These are phyloP conservation scores for Exophiala mesophila DNA, from an alignment of 2,329 filamentous ascomycete genomes.

Conservation along the genomic window DNA sequence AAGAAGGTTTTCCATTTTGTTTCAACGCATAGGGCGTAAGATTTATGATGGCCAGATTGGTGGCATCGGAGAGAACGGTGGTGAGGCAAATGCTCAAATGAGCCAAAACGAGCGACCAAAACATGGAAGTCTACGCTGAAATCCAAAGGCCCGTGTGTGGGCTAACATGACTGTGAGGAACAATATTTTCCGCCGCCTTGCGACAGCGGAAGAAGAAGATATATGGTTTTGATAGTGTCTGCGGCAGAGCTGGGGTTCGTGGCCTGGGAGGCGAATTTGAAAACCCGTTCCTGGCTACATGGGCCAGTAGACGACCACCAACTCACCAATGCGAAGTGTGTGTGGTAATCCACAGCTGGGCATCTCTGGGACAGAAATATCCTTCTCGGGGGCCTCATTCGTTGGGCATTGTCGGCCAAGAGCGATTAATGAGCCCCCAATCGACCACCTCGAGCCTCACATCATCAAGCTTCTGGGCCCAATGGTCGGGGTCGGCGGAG, in stretches of 20 bases:
- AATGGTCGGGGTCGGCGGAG: neutral
- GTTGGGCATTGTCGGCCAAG: neutral
- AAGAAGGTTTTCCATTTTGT: slow-evolving; percentile 1
- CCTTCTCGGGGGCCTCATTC: neutral
- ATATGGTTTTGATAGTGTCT: too few relatives aligned
- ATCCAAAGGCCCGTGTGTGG: too few relatives aligned
- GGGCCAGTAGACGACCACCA: too few relatives aligned
- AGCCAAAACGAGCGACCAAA: neutral
- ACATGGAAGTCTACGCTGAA: neutral
- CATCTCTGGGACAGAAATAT: too few relatives aligned
- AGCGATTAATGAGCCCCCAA: neutral
- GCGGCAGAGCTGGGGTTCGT: too few relatives aligned
- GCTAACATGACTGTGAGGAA: neutral
- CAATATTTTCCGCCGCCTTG: neutral
- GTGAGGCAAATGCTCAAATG: neutral
- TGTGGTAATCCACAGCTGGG: too few relatives aligned
- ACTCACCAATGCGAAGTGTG: too few relatives aligned
- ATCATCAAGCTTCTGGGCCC: too few relatives aligned
- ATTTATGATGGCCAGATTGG: slow-evolving; percentile 1
- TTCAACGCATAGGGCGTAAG: neutral
- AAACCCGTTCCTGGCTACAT: too few relatives aligned
- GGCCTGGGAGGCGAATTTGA: too few relatives aligned
- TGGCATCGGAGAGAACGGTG: neutral
- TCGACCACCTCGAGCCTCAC: too few relatives aligned
- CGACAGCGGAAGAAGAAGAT: neutral